A percentile compares a stretch with the other conserved stretches of the same genome.
phyloP scores from a whole-genome alignment of 2,329 filamentous ascomycete species.

The Talaromyces rugulosus region DNA sequence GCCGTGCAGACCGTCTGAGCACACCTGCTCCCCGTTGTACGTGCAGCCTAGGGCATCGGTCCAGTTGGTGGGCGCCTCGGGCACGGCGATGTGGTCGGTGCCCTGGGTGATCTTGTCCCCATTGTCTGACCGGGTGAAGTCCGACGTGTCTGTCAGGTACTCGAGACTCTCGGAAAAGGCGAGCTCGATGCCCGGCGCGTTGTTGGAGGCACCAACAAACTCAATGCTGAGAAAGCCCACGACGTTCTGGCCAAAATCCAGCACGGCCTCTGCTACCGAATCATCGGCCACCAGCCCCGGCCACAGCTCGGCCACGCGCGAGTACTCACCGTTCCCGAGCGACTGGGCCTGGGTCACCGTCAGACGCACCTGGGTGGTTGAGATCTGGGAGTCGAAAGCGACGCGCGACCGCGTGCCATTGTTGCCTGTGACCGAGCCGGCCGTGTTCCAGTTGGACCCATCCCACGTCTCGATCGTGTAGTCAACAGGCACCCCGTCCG shows the following conservation, averaged over 20 bases:
- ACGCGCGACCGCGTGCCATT: not conserved
- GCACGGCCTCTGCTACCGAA: conserved; percentile 4
- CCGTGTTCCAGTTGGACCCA: not conserved
- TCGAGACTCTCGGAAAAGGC: conserved; percentile 16
- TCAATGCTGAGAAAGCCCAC: conserved; percentile 14
- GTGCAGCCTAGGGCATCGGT: conserved; percentile 43
- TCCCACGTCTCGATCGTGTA: not conserved
- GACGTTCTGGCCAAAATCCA: conserved; percentile 16
- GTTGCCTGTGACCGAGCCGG: not conserved
- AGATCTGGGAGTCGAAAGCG: not conserved
- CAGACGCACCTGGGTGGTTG: not conserved
- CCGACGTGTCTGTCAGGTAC: conserved; percentile 13
- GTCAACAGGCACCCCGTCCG: not conserved
- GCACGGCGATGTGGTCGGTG: conserved; percentile 50
- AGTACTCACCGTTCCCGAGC: not conserved
- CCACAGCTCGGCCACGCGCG: not conserved
- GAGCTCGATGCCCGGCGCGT: conserved; percentile 12
- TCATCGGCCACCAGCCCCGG: not conserved
- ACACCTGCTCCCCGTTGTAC: conserved; percentile 39
- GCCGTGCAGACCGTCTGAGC: conserved; percentile 51
- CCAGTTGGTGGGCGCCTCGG: conserved; percentile 42
- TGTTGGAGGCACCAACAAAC: conserved; percentile 13
- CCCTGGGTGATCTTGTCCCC: conserved; percentile 40
- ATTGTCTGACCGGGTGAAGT: conserved; percentile 17
- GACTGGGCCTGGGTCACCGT: conserved; percentile 4